Evolutionary conservation across 345 rosid genomes (phyloP).

Genomic region (Ceriops decandra): DNA sequence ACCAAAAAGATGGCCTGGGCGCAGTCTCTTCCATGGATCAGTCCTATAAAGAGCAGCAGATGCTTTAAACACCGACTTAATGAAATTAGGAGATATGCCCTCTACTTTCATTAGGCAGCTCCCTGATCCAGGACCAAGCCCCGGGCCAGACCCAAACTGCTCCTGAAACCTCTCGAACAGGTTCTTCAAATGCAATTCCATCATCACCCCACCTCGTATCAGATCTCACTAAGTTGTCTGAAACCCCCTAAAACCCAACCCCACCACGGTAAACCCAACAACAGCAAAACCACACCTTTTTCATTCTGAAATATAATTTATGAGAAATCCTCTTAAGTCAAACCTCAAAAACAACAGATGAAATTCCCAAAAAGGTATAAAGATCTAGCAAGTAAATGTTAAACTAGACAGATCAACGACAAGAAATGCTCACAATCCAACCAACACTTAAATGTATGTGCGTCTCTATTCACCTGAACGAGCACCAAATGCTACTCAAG

Average conservation of each 20-base stretch:
- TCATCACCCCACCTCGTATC: conserved; percentile 10
- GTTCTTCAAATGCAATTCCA: conserved; percentile 72
- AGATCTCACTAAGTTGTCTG: conserved; percentile 17
- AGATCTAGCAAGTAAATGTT: neutral
- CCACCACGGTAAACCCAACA: conserved; percentile 5
- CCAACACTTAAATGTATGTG: neutral
- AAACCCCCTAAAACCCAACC: neutral
- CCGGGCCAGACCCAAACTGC: conserved; percentile 74
- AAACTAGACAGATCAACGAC: neutral
- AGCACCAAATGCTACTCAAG: neutral
- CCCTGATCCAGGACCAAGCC: conserved; percentile 74
- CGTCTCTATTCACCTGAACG: neutral
- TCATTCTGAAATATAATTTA: neutral
- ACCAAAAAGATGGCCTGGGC: conserved; percentile 55
- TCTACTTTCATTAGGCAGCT: conserved; percentile 53
- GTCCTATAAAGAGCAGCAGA: conserved; percentile 65
- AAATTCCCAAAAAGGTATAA: neutral
- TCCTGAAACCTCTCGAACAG: conserved; percentile 59
- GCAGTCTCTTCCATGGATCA: conserved; percentile 68
- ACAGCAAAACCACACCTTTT: neutral
- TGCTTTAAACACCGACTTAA: conserved; percentile 47
- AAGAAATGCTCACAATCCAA: conserved; percentile 6
- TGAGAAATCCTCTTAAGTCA: neutral
- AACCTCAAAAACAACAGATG: neutral
- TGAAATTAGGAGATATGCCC: conserved; percentile 48